These are phyloP conservation scores for Paspalum notatum DNA, from an alignment of 176 grass and related monocot species.

Conservation along the genomic window DNA sequence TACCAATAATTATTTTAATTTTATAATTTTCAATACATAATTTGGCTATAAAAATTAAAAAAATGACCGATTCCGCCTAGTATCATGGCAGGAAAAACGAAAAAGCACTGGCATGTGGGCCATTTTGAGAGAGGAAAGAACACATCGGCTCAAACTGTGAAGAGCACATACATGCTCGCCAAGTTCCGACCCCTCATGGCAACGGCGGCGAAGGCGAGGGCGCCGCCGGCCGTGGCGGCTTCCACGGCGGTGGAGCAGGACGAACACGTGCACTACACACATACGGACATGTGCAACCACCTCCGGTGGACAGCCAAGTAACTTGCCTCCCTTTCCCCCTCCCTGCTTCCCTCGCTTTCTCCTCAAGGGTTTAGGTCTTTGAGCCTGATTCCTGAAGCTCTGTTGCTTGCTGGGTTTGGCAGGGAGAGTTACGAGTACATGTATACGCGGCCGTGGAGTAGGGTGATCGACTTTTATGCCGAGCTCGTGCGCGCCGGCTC, in stretches of 20 bases:
- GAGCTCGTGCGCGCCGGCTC: conserved; percentile 54
- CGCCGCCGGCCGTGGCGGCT: conserved; percentile 34
- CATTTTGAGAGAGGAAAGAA: background rate
- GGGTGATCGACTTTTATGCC: conserved; percentile 77
- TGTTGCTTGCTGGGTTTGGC: background rate
- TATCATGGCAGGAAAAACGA: background rate
- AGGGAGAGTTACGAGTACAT: conserved; percentile 91
- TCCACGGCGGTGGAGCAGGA: conserved; percentile 52
- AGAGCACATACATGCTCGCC: conserved; percentile 54
- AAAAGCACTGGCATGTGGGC: background rate
- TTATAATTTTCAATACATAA: too few relatives aligned
- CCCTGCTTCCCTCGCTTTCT: conserved; percentile 14
- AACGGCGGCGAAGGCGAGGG: conserved; percentile 39
- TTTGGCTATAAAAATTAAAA: too few relatives aligned
- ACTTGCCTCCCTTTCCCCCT: background rate
- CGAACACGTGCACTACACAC: conserved; percentile 69
- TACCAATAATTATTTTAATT: too few relatives aligned
- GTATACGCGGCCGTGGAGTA: conserved; percentile 71
- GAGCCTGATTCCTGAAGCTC: background rate
- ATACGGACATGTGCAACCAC: conserved; percentile 66
- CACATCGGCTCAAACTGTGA: background rate
- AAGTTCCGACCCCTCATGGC: conserved; percentile 56
- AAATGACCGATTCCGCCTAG: too few relatives aligned
- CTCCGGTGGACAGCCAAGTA: conserved; percentile 81
- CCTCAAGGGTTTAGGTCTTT: conserved; percentile 19